phyloP scores from a whole-genome alignment of 2,329 filamentous ascomycete species.

The Helicocarpus griseus region DNA sequence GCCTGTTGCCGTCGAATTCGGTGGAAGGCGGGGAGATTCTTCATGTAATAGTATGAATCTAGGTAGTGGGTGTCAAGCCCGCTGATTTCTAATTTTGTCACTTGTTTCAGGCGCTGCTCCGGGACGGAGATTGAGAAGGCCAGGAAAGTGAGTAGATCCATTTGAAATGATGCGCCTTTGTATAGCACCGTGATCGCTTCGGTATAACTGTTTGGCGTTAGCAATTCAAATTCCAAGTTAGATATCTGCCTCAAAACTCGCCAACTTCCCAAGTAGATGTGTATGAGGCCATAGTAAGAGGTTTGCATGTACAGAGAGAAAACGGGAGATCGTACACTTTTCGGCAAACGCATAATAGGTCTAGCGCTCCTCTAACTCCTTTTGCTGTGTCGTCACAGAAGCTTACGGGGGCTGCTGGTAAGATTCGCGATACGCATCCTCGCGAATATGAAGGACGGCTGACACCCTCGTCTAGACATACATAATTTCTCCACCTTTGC shows the following conservation, averaged over 20 bases:
- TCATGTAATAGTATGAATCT: not conserved
- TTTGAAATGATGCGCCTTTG: not conserved
- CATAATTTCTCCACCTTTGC: not conserved
- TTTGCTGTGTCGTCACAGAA: not conserved
- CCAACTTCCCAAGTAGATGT: too few species aligned
- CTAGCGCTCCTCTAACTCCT: not conserved
- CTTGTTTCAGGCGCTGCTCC: not conserved
- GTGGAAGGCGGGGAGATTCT: not conserved
- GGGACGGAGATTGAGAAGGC: slow-evolving; percentile 1
- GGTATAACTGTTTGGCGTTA: not conserved
- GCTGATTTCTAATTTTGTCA: not conserved
- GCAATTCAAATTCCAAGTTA: too few species aligned
- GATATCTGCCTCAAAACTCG: too few species aligned
- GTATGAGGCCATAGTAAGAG: too few species aligned
- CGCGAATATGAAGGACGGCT: not conserved
- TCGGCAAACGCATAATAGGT: not conserved
- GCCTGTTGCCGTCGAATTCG: not conserved
- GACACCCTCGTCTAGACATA: not conserved
- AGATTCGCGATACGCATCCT: not conserved
- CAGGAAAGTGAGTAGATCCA: not conserved
- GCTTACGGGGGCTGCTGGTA: not conserved
- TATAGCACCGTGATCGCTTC: slow-evolving; percentile 1
- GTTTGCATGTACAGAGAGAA: not conserved
- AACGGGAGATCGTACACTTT: not conserved
- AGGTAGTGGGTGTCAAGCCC: not conserved